These are phyloP conservation scores for Dittrichia graveolens DNA, from an alignment of 129 eudicot species.

Conservation along the genomic window DNA sequence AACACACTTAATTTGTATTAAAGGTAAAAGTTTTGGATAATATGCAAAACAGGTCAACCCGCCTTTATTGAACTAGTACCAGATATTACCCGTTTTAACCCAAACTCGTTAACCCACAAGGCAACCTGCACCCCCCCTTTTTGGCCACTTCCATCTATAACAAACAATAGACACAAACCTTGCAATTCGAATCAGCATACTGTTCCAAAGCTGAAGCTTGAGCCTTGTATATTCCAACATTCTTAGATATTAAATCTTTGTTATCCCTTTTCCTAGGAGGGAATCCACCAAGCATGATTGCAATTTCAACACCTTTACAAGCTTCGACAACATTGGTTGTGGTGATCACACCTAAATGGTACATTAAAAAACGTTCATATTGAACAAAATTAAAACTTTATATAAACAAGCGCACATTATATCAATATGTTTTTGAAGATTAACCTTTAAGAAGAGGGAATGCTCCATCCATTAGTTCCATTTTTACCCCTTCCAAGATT, in stretches of 20 bases:
- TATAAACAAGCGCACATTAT: not conserved
- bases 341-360: conserved; percentile 62
- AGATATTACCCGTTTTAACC: not conserved
- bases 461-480: conserved; percentile 89
- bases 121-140: conserved; percentile 5
- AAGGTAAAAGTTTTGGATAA: not conserved
- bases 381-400: not conserved
- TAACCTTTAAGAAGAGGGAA: conserved; percentile 92
- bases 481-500: conserved; percentile 83
- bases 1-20: not conserved
- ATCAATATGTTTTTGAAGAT: not conserved
- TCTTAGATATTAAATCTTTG: conserved; percentile 68
- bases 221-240: conserved; percentile 74
- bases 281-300: conserved; percentile 86
- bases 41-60: too few species aligned
- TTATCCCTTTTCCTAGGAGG: conserved; percentile 71
- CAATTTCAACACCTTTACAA: conserved; percentile 66
- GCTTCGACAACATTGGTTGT: conserved; percentile 79
- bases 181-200: conserved; percentile 78
- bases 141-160: not conserved
- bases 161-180: conserved; percentile 30
- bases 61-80: too few species aligned
- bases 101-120: not conserved
- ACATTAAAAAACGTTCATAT: not conserved
- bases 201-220: conserved; percentile 84